Percentiles rank a stretch among this genome's conserved stretches.
phyloP scores from a whole-genome alignment of 352 stramenopile species.

The Pilasporangium apinafurcum region DNA sequence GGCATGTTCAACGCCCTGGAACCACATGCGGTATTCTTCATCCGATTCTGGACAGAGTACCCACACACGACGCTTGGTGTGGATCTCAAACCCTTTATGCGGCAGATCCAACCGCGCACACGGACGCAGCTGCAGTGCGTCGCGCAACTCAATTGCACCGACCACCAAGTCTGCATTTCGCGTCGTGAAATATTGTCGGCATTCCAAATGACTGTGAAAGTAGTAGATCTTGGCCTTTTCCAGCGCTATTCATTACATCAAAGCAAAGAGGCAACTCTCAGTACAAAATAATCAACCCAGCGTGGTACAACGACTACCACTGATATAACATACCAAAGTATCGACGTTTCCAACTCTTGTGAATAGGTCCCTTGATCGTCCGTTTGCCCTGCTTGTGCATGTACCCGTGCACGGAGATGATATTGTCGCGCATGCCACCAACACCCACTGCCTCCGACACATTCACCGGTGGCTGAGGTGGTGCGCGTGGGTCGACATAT shows the following conservation, averaged over 20 bases:
- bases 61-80: slow-evolving; percentile 81
- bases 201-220: slow-evolving; percentile 83
- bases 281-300: too few relatives aligned
- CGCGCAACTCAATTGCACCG: slow-evolving; percentile 76
- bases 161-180: slow-evolving; percentile 78
- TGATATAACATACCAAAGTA: slow-evolving; percentile 46
- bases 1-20: slow-evolving; percentile 65
- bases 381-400: slow-evolving; percentile 89
- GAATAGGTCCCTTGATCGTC: slow-evolving; percentile 81
- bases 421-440: slow-evolving; percentile 70
- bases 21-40: slow-evolving; percentile 83
- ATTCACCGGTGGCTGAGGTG: slow-evolving; percentile 55
- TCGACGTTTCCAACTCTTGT: slow-evolving; percentile 85
- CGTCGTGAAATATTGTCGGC: slow-evolving; percentile 83
- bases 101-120: slow-evolving; percentile 76
- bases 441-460: slow-evolving; percentile 62
- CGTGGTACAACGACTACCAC: neutral
- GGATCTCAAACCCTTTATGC: slow-evolving; percentile 73
- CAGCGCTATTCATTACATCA: slow-evolving; percentile 23
- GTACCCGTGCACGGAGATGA: slow-evolving; percentile 86
- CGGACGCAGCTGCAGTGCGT: slow-evolving; percentile 79
- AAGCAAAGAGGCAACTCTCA: neutral
- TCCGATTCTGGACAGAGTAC: slow-evolving; percentile 81
- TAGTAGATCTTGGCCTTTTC: slow-evolving; percentile 89
- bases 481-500: slow-evolving; percentile 49